Conservation (phyloP, 1,139 yeast genomes). For the Kluyveromyces sp. region DNA sequence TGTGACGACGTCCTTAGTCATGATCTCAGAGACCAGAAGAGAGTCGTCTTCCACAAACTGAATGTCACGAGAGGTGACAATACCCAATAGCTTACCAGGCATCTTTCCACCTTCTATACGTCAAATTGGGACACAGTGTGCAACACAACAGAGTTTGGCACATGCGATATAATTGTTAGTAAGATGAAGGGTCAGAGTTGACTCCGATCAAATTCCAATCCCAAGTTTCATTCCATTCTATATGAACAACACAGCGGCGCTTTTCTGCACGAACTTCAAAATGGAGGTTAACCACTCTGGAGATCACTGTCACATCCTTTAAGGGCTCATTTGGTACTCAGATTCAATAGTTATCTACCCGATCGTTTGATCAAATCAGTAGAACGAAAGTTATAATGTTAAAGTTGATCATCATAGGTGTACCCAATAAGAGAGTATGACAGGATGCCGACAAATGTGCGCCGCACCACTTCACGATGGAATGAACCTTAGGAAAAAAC, state of each 20-base stretch:
- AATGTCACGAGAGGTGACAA: conserved; percentile 92
- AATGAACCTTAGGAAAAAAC: neutral
- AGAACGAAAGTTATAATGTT: conserved; percentile 94
- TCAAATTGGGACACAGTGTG: neutral
- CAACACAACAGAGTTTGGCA: no score
- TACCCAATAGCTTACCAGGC: conserved; percentile 89
- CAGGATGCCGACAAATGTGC: no score
- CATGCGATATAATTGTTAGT: no score
- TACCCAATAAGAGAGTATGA: neutral
- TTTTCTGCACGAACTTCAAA: no score
- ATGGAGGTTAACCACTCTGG: neutral
- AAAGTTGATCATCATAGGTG: conserved; percentile 53
- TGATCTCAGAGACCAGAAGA: conserved; percentile 62
- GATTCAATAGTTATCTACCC: conserved; percentile 65
- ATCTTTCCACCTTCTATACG: conserved; percentile 68
- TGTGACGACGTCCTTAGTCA: conserved; percentile 85
- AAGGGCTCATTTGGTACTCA: conserved; percentile 27
- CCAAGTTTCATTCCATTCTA: no score
- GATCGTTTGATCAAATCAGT: conserved; percentile 98
- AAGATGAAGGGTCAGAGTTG: no score
- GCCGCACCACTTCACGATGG: no score
- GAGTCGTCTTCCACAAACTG: conserved; percentile 80
- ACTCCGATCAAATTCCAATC: no score
- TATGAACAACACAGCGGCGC: no score
- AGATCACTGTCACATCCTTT: neutral